Conservation (phyloP, 352 stramenopile genomes). For the Phytophthora europaea region DNA sequence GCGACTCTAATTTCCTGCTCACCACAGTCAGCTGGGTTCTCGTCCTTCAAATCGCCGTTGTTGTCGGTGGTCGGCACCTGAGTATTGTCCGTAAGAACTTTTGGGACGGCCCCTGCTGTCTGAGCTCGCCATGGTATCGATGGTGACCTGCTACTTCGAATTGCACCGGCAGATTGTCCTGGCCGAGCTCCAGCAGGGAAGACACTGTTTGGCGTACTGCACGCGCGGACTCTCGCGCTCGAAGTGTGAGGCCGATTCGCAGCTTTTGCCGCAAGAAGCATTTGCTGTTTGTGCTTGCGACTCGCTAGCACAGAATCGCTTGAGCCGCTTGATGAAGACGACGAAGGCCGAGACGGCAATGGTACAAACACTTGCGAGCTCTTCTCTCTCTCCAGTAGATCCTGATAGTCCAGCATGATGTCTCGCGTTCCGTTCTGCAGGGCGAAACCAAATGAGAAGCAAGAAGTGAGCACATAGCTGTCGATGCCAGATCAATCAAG, state of each 20-base stretch:
- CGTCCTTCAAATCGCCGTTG: slow-evolving; percentile 4
- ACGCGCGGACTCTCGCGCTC: slow-evolving; percentile 18
- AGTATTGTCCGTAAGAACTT: slow-evolving; percentile 8
- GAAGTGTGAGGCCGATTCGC: slow-evolving; percentile 32
- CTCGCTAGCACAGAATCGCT: slow-evolving; percentile 35
- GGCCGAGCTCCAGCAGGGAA: slow-evolving; percentile 11
- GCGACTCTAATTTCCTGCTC: slow-evolving; percentile 22
- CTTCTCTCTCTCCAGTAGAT: slow-evolving; percentile 60
- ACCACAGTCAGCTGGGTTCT: neutral
- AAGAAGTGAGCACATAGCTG: neutral
- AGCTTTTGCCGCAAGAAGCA: slow-evolving; percentile 40
- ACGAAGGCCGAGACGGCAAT: slow-evolving; percentile 46
- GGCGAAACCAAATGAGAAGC: neutral
- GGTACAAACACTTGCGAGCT: slow-evolving; percentile 25
- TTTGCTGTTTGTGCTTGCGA: slow-evolving; percentile 62
- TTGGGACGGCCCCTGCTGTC: slow-evolving; percentile 32
- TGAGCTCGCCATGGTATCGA: slow-evolving; percentile 40
- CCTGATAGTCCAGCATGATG: slow-evolving; percentile 77
- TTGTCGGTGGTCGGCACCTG: slow-evolving; percentile 2
- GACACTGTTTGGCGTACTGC: slow-evolving; percentile 10
- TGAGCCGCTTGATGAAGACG: slow-evolving; percentile 28
- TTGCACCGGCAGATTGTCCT: slow-evolving; percentile 23
- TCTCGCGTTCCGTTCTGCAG: slow-evolving; percentile 65
- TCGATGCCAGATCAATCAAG: neutral
- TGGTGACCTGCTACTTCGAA: slow-evolving; percentile 25